phyloP scores from a whole-genome alignment of 208 protist genomes.

The Trypanosoma theileri region DNA sequence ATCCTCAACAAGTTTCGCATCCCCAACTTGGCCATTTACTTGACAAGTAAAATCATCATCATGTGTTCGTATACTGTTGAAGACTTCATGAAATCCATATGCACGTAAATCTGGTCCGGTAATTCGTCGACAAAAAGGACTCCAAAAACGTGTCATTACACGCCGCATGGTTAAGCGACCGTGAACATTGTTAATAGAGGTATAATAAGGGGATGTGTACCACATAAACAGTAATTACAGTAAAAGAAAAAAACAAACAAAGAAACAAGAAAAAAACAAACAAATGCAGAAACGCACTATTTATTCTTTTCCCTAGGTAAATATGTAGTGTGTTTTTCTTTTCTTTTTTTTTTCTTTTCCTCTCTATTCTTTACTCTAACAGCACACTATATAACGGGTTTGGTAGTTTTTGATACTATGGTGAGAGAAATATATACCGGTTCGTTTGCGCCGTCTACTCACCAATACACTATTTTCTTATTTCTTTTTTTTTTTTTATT shows the following conservation, averaged over 20 bases:
- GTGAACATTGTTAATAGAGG: not conserved
- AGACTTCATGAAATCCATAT: conserved; percentile 61
- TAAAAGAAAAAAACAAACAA: conserved; percentile 16
- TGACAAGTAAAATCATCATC: conserved; percentile 63
- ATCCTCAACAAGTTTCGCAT: conserved; percentile 50
- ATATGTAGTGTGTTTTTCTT: no score
- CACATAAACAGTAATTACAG: conserved; percentile 11
- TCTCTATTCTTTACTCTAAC: no score
- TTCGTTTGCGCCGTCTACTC: no score
- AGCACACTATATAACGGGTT: no score
- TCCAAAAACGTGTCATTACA: conserved; percentile 63
- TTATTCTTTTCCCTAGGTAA: not conserved
- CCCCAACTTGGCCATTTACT: conserved; percentile 61
- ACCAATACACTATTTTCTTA: no score
- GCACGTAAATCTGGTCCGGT: conserved; percentile 39
- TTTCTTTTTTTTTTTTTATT: no score
- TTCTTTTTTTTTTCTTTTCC: no score
- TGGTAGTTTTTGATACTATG: no score
- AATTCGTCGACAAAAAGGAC: conserved; percentile 37
- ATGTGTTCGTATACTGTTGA: conserved; percentile 36
- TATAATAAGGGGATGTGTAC: not conserved
- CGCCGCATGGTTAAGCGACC: conserved; percentile 30
- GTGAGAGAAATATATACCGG: no score
- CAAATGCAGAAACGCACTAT: not conserved
- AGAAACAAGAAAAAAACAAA: conserved; percentile 26